Percentiles rank a stretch among this genome's conserved stretches.
phyloP scores from a whole-genome alignment of 441 rosid species.

The Euphorbia corollata region DNA sequence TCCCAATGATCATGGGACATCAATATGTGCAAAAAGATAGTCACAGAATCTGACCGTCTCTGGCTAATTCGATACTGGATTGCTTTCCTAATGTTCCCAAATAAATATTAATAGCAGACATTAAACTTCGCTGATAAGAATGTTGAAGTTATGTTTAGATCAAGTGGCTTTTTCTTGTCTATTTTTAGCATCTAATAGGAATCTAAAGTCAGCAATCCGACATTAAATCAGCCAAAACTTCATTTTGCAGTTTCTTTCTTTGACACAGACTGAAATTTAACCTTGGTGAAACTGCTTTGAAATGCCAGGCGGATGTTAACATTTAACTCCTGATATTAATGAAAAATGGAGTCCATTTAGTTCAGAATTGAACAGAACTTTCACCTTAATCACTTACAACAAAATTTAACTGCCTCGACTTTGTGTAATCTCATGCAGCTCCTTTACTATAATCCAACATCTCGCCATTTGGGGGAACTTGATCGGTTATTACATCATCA shows the following conservation, averaged over 20 bases:
- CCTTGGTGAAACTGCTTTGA: not conserved
- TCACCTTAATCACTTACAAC: not conserved
- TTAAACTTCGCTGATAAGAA: not conserved
- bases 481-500: slow-evolving; percentile 64
- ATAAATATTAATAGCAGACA: not conserved
- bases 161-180: not conserved
- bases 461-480: slow-evolving; percentile 95
- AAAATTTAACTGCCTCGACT: slow-evolving; percentile 9
- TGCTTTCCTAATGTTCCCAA: not conserved
- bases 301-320: not conserved
- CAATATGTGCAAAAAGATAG: not conserved
- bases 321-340: not conserved
- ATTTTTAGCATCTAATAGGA: not conserved
- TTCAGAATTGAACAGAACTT: not conserved
- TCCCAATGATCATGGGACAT: too few species aligned
- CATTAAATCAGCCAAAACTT: not conserved
- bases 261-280: not conserved
- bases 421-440: slow-evolving; percentile 44
- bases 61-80: too few species aligned
- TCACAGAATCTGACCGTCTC: not conserved
- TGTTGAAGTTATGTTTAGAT: not conserved
- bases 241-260: not conserved
- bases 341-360: not conserved
- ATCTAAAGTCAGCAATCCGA: not conserved
- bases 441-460: slow-evolving; percentile 80